A percentile compares a stretch with the other conserved stretches of the same genome.
Evolutionary conservation across 352 stramenopile species (phyloP).

Genomic region (Thraustotheca clavata): DNA sequence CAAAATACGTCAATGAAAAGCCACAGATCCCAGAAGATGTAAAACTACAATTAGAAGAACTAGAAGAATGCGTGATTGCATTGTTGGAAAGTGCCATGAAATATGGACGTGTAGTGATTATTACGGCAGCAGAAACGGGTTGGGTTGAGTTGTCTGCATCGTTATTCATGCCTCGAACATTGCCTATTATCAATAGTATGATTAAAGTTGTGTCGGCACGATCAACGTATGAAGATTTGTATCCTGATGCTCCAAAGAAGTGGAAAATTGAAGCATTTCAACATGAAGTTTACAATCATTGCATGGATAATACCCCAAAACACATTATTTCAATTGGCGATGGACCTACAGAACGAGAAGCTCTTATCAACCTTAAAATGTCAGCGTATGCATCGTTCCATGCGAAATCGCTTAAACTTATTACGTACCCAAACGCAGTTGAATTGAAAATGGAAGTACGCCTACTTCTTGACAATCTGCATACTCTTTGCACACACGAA

Average conservation of each 20-base stretch:
- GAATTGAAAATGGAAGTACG: slow-evolving; percentile 72
- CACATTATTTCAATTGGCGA: slow-evolving; percentile 80
- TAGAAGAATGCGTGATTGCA: slow-evolving; percentile 67
- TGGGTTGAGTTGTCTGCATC: slow-evolving; percentile 85
- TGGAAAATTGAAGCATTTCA: slow-evolving; percentile 89
- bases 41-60: slow-evolving; percentile 54
- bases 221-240: slow-evolving; percentile 84
- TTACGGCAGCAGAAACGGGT: slow-evolving; percentile 84
- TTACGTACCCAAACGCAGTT: slow-evolving; percentile 78
- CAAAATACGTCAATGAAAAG: slow-evolving; percentile 83
- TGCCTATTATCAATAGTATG: slow-evolving; percentile 64
- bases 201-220: slow-evolving; percentile 88
- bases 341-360: slow-evolving; percentile 71
- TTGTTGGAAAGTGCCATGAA: slow-evolving; percentile 62
- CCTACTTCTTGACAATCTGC: slow-evolving; percentile 69
- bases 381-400: slow-evolving; percentile 69
- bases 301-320: slow-evolving; percentile 32
- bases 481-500: slow-evolving; percentile 74
- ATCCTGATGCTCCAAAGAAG: slow-evolving; percentile 65
- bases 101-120: slow-evolving; percentile 76
- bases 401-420: slow-evolving; percentile 84
- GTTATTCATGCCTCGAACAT: slow-evolving; percentile 78
- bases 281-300: slow-evolving; percentile 65
- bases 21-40: slow-evolving; percentile 62
- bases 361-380: slow-evolving; percentile 81